Conservation (phyloP, 768 basidiomycete species). For the Chlorophyllum brunneum region DNA sequence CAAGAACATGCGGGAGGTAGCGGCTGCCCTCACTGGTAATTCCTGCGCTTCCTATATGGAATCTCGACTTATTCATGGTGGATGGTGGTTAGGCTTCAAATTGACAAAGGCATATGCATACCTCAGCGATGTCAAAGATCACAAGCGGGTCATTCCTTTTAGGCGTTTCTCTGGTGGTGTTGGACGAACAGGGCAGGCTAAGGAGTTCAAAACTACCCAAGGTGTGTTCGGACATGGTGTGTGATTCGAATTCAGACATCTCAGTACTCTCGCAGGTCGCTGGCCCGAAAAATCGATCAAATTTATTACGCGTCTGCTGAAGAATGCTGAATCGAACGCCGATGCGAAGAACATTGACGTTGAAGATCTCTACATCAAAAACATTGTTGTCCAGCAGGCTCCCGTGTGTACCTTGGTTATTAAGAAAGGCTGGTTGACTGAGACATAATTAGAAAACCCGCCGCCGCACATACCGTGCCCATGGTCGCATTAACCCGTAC, state of each 20-base stretch:
- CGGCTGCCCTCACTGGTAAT: slow-evolving; percentile 87
- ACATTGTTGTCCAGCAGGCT: slow-evolving; percentile 97
- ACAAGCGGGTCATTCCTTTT: slow-evolving; percentile 97
- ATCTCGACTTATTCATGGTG: background rate
- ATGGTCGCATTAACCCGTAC: slow-evolving; percentile 98
- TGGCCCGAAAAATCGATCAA: slow-evolving; percentile 99
- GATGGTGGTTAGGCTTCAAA: slow-evolving; percentile 65
- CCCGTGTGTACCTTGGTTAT: slow-evolving; percentile 59
- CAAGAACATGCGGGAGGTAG: slow-evolving; percentile 99
- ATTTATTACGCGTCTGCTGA: slow-evolving; percentile 90
- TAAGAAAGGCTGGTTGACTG: background rate
- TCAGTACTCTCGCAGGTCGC: slow-evolving; percentile 63
- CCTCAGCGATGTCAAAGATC: slow-evolving; percentile 90
- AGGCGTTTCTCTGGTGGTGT: slow-evolving; percentile 93
- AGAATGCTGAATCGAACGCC: slow-evolving; percentile 99
- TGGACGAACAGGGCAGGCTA: slow-evolving; percentile 91
- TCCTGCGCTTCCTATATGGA: background rate
- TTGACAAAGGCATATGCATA: slow-evolving; percentile 94
- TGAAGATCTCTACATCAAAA: slow-evolving; percentile 92
- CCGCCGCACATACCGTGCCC: slow-evolving; percentile 97
- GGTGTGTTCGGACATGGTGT: slow-evolving; percentile 47
- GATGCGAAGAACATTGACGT: slow-evolving; percentile 94
- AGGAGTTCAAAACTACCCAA: slow-evolving; percentile 95
- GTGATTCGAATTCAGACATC: background rate
- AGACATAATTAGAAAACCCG: slow-evolving; percentile 78